Base-by-base conservation (phyloP, 2,329 filamentous ascomycete genomes). In the Stachybotrys chartarum region DNA sequence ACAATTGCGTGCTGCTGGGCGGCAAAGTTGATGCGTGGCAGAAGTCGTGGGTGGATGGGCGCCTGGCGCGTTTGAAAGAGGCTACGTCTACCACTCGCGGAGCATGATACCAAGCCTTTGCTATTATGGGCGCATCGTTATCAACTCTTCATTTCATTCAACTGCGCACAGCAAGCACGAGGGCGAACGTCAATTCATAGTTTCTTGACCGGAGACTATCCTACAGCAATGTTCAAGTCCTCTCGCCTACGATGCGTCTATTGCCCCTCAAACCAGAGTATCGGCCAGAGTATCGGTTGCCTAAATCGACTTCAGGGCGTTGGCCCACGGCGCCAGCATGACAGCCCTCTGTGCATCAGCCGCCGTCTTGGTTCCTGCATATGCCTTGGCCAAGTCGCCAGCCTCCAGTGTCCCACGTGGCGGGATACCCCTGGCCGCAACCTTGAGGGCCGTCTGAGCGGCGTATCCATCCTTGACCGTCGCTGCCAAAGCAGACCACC, bases 11-110 rank as follows among this genome's bases (percentile, higher is more conserved):
- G n/a, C 66, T 96, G 2, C 71, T 97, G n/a, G 94, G 94, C 2
- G 94, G 94, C 0, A 95, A 90, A 73, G 81, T 97, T 49, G 91
- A 97, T 54, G 77, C 76, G 0, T 83, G 91, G 78, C 90, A 97
- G 66, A 86, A 83, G 66, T 78, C 78, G 7, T 97, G 93, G 93
- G 78, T 79, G 50, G 83, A 85, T 14, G 84, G 83, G 2, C 80
- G 89, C 59, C 85, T 96, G 69, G 79, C 78, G 51, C 81, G 83
- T 59, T 70, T 97, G 57, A 85, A 83, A 66, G 80, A 82, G 52
- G 81, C 78, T 12, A 80, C 86, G 17, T 48, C 30, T 55, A 24
- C 10, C 35, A 42, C 8, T 6, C 14, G 10, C 35, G 35, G 10
- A 42, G 8, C 35, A 42, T 42, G 35, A 42, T 10, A 5, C 35